Evolutionary conservation across 1,139 yeast genomes (phyloP).

Genomic region (Blastobotrys persicus): DNA sequence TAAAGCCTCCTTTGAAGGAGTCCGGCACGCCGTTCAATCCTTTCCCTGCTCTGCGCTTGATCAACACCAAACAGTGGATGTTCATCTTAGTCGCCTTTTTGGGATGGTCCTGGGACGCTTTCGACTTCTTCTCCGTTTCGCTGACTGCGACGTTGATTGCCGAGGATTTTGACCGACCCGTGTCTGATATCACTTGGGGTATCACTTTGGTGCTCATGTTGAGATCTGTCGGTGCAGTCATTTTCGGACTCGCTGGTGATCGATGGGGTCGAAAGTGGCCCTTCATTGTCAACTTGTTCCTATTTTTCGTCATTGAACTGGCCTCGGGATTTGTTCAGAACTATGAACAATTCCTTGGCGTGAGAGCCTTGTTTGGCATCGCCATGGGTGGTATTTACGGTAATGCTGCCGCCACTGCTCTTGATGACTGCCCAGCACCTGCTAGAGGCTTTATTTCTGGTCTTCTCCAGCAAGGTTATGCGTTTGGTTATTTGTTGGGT

Average conservation of each 20-base stretch:
- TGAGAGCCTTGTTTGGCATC: conserved; percentile 55
- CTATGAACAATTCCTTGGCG: conserved; percentile 50
- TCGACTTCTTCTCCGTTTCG: conserved; percentile 72
- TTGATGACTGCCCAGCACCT: conserved; percentile 63
- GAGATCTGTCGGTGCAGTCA: conserved; percentile 57
- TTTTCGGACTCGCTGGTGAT: conserved; percentile 55
- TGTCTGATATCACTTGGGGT: conserved; percentile 65
- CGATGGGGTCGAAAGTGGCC: conserved; percentile 57
- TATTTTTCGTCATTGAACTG: conserved; percentile 49
- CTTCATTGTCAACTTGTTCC: conserved; percentile 44
- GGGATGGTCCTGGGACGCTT: conserved; percentile 80
- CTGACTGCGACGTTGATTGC: conserved; percentile 60
- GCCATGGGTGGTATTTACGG: conserved; percentile 74
- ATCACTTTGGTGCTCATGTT: conserved; percentile 58
- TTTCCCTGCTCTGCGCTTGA: conserved; percentile 47
- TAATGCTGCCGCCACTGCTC: conserved; percentile 62
- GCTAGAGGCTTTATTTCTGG: conserved; percentile 65
- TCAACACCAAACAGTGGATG: conserved; percentile 55
- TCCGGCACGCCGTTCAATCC: conserved; percentile 44
- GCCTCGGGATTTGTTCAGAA: conserved; percentile 55
- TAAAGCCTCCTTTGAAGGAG: conserved; percentile 42
- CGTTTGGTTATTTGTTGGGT: conserved; percentile 64
- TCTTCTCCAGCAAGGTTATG: conserved; percentile 68
- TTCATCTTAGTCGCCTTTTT: conserved; percentile 61
- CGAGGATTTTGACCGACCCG: conserved; percentile 46